Conservation (phyloP, 805 yeast species). For the Saturnispora kantuleensis region DNA sequence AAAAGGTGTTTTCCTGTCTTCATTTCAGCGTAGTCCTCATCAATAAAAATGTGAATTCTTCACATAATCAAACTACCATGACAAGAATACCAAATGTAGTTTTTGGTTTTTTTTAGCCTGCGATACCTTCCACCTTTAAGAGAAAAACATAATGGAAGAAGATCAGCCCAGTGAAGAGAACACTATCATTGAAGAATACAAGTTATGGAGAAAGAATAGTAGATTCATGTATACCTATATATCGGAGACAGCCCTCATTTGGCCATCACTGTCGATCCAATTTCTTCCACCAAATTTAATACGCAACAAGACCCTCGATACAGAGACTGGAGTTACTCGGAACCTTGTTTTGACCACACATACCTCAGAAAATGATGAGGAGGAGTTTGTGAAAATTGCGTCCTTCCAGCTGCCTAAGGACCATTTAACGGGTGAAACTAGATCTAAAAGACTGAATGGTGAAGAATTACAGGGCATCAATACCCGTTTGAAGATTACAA, state of each 20-base stretch:
- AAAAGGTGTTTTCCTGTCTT: too few species aligned
- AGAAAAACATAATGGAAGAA: not conserved
- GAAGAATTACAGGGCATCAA: slow-evolving; percentile 29
- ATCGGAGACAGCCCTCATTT: slow-evolving; percentile 65
- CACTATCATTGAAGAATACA: slow-evolving; percentile 55
- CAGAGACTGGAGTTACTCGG: slow-evolving; percentile 28
- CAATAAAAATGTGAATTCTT: too few species aligned
- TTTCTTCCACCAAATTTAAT: slow-evolving; percentile 49
- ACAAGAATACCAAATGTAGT: too few species aligned
- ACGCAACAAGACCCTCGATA: slow-evolving; percentile 18
- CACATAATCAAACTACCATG: too few species aligned
- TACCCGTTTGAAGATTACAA: slow-evolving; percentile 49
- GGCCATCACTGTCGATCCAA: slow-evolving; percentile 77
- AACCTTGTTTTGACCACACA: slow-evolving; percentile 61
- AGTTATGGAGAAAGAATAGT: slow-evolving; percentile 73
- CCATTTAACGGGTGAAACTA: slow-evolving; percentile 1
- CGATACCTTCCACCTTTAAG: not conserved
- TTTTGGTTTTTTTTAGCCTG: not conserved
- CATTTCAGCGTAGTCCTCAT: too few species aligned
- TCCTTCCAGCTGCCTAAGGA: slow-evolving; percentile 45
- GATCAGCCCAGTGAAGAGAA: slow-evolving; percentile 5
- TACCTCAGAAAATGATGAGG: slow-evolving; percentile 57
- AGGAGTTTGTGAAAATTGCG: slow-evolving; percentile 48
- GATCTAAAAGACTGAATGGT: slow-evolving; percentile 15
- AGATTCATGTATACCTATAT: slow-evolving; percentile 77